Base-by-base conservation (phyloP, 1,284 basidiomycete genomes). In the Ustilago nuda region DNA sequence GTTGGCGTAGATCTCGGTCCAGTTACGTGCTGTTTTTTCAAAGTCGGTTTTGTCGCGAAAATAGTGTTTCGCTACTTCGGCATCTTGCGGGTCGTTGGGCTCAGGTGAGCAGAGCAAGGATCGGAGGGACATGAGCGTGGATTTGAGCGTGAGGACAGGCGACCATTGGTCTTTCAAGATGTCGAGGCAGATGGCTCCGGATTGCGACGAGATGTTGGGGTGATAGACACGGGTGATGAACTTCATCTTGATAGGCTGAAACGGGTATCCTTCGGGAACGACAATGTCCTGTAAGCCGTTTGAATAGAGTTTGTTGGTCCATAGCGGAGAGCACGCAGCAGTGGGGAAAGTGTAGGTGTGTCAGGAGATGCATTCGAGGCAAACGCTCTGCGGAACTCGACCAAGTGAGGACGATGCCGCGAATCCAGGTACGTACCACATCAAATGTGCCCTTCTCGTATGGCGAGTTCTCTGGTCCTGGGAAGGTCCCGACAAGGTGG, bases 81-180 rank as follows among this genome's bases (percentile, higher is more conserved):
- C 96, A 84, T 98, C 97, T 87, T 98, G 96, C 0, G 96, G 97
- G 85, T 99, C 97, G 79, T 92, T 93, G 13, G 96, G 97, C 86
- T 98, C 95, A 0, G 96, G 97, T 3, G 92, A 93, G 87, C 95
- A 98, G n/a, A 99, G 89, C 12, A 99, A 89, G 33, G 93, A 94
- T 86, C 98, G 97, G 17, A 99, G 90, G 0, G 95, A 97, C 86
- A 99, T 95, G 82, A 99, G 89, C 0, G 95, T 98, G 33, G 94
- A 95, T 86, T 98, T 98, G 85, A 99, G 91, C 1, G 97, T 99
- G 74, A 85, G 83, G 12, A 97, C 67, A 5, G 72, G 76, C 8
- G 72, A 70, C 71, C 78, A 80, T 39, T 76, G 76, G 37, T 78
- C 74, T 86, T 93, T 93, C 78, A 94, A 88, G 80, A 93, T 93